Percentiles rank a stretch among this genome's conserved stretches.
Conservation (phyloP, 2,329 filamentous ascomycete species). For the Arthrobotrys sphaeroides region DNA sequence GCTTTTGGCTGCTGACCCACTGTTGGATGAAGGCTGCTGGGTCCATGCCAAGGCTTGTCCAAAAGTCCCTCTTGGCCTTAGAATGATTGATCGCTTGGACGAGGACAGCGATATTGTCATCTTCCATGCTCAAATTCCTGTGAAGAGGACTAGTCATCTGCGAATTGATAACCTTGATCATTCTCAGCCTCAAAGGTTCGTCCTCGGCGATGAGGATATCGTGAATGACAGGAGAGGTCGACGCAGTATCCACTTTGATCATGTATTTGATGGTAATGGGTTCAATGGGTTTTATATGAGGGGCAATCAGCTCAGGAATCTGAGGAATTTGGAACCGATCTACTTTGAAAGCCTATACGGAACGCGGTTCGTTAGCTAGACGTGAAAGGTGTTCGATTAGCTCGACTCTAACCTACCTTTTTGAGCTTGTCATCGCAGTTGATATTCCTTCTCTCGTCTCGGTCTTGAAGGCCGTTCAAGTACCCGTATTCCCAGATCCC, state of each 20-base stretch:
- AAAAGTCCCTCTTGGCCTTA: constrained; percentile 90
- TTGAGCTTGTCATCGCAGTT: constrained; percentile 85
- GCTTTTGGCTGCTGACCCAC: constrained; percentile 90
- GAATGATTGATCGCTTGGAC: constrained; percentile 84
- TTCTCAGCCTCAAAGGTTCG: constrained; percentile 77
- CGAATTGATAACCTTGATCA: constrained; percentile 73
- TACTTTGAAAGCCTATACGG: constrained; percentile 73
- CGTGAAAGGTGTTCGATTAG: background rate
- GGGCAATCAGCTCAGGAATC: constrained; percentile 80
- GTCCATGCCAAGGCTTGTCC: constrained; percentile 78
- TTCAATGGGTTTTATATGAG: constrained; percentile 79
- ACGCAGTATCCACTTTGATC: constrained; percentile 87
- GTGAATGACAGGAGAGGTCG: constrained; percentile 86
- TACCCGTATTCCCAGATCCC: constrained; percentile 96
- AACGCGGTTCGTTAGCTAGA: background rate
- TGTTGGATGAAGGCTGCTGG: constrained; percentile 83
- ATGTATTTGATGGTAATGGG: constrained; percentile 89
- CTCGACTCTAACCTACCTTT: constrained; percentile 68
- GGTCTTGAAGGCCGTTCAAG: constrained; percentile 84
- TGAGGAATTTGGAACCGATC: constrained; percentile 86
- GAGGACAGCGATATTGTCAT: constrained; percentile 84
- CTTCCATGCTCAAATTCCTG: constrained; percentile 77
- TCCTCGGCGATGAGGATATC: constrained; percentile 86
- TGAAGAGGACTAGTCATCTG: constrained; percentile 76
- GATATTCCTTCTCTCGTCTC: constrained; percentile 92